phyloP scores from a whole-genome alignment of 441 rosid species.

The Adansonia madagascariensis region DNA sequence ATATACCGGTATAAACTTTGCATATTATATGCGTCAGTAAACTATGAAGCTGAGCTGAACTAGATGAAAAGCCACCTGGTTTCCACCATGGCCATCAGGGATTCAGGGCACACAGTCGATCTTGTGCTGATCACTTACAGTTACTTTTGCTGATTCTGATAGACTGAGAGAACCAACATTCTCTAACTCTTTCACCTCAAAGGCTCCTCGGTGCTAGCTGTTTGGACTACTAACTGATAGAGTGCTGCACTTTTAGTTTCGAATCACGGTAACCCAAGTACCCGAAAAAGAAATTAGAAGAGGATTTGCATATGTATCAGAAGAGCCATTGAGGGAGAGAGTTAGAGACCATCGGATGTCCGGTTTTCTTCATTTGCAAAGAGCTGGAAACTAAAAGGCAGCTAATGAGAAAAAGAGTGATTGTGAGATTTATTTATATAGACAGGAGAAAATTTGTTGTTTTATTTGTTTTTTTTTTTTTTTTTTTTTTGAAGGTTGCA shows the following conservation, averaged over 20 bases:
- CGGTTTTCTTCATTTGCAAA: constrained; percentile 4
- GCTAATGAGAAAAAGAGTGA: neutral
- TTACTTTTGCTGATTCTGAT: neutral
- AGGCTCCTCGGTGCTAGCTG: constrained; percentile 9
- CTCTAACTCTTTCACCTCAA: constrained; percentile 33
- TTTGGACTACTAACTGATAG: too few relatives aligned
- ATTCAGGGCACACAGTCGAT: neutral
- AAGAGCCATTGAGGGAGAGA: constrained; percentile 49
- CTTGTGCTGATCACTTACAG: neutral
- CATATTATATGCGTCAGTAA: neutral
- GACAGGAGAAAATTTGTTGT: neutral
- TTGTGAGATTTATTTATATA: neutral
- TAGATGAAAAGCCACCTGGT: neutral
- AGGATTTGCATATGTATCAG: neutral
- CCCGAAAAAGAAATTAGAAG: neutral
- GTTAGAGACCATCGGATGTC: constrained; percentile 37
- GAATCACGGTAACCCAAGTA: too few relatives aligned
- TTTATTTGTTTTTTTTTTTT: neutral
- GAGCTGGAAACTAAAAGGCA: neutral
- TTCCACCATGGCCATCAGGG: neutral
- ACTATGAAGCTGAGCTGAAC: neutral
- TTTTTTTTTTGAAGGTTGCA: neutral
- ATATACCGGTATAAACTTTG: neutral
- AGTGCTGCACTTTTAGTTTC: too few relatives aligned
- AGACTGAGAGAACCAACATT: constrained; percentile 27